Base-by-base conservation (phyloP, 1,284 basidiomycete genomes). In the Naganishia sp. region DNA sequence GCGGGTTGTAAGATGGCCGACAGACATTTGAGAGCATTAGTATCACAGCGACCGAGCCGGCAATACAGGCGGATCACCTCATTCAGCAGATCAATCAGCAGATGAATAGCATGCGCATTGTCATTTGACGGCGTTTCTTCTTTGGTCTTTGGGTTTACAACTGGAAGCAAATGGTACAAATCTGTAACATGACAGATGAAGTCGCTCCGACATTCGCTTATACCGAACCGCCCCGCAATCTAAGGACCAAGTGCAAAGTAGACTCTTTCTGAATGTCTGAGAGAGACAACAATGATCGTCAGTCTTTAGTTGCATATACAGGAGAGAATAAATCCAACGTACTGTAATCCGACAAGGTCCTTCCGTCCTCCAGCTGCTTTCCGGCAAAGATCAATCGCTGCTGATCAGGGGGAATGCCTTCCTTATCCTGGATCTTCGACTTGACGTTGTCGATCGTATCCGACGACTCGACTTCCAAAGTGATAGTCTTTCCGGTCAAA, bases 371-470 rank as follows among this genome's bases (percentile, higher is more conserved):
- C 72, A 98, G 89, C 83, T 98, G 94, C 85, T 97, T 97, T 75
- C 94, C 94, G 64, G 94, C 94, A 77, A 97, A 98, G 85, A 97
- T 96, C 80, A 98, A 82, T 73, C 94, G 92, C 81, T 97, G 94
- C 82, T 97, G 93, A 83, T 96, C 94, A 72, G 70, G 65, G 6
- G 78, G 86, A 68, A 77, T 92, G 87, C 91, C 92, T 81, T 94
- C 92, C 85, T 94, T 94, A 84, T 94, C 91, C 79, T 94, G 91
- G 76, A 94, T 94, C 82, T 94, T 94, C 79, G 90, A 86, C 85
- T 94, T 94, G 83, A 94, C 92, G 85, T 95, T 95, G 85, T 96
- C 93, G 82, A 96, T 94, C 71, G 94, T 94, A 84, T 95, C 92
- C 68, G 89, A 67, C 83, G 85, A 79, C 82, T 95, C 92, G 71